These are phyloP conservation scores for Apiotrichum montevideense DNA, from an alignment of 1,284 basidiomycete genomes.

Conservation along the genomic window DNA sequence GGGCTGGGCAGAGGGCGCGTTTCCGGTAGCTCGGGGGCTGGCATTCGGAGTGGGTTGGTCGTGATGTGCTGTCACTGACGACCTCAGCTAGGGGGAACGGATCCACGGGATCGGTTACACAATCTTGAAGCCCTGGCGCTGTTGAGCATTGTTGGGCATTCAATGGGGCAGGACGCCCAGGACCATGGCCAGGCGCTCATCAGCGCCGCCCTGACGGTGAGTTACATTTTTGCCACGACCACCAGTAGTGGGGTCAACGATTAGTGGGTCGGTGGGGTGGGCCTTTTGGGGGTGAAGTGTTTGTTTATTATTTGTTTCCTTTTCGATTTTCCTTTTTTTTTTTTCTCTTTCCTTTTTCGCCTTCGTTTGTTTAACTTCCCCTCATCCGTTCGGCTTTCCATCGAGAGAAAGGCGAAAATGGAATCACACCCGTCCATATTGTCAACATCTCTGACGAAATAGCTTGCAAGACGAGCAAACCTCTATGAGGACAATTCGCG, in stretches of 20 bases:
- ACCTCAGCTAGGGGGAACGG: not conserved
- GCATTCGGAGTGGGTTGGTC: not conserved
- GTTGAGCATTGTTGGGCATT: not conserved
- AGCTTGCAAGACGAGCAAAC: slow-evolving; percentile 3
- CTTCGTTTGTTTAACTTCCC: too few relatives aligned
- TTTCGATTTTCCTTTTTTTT: too few relatives aligned
- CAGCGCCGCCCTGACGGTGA: slow-evolving; percentile 8
- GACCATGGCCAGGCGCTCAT: slow-evolving; percentile 6
- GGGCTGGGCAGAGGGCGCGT: not conserved
- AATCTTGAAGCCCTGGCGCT: not conserved
- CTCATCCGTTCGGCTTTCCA: too few relatives aligned
- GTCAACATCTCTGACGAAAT: not conserved
- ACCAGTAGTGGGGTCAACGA: too few relatives aligned
- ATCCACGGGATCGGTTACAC: not conserved
- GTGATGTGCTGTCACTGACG: not conserved
- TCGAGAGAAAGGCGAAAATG: not conserved
- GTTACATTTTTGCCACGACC: not conserved
- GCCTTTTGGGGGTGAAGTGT: too few relatives aligned
- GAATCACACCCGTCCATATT: too few relatives aligned
- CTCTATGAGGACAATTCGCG: slow-evolving; percentile 2
- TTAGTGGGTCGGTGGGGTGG: too few relatives aligned
- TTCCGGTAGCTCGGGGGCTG: slow-evolving; percentile 1
- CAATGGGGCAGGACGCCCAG: slow-evolving; percentile 4
- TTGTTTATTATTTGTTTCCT: too few relatives aligned
- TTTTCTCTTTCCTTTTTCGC: too few relatives aligned